Percentiles rank a stretch among this genome's conserved stretches.
phyloP scores from a whole-genome alignment of 805 yeast species.

The Cyberlindnera meyerae region DNA sequence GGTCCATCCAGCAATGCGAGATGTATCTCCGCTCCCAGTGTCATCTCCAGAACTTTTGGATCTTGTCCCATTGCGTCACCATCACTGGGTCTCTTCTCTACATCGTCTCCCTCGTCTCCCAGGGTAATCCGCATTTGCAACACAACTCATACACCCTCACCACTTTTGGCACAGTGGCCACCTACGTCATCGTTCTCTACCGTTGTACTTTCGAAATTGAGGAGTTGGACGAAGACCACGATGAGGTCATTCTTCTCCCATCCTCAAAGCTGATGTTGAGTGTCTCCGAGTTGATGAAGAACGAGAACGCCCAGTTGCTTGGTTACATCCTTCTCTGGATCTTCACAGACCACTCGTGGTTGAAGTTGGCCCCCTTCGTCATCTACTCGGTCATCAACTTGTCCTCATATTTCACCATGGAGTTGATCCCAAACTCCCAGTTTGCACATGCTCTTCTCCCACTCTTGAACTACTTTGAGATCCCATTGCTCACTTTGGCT shows the following conservation, averaged over 20 bases:
- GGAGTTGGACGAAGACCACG: slow-evolving; percentile 13
- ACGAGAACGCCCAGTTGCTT: slow-evolving; percentile 38
- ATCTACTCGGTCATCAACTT: slow-evolving; percentile 37
- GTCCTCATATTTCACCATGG: slow-evolving; percentile 29
- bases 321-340: slow-evolving; percentile 36
- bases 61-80: slow-evolving; percentile 20
- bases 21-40: slow-evolving; percentile 11
- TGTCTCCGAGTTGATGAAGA: slow-evolving; percentile 33
- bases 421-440: slow-evolving; percentile 29
- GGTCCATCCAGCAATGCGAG: slow-evolving; percentile 2
- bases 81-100: slow-evolving; percentile 16
- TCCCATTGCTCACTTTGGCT: slow-evolving; percentile 33
- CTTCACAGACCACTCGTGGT: slow-evolving; percentile 27
- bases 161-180: slow-evolving; percentile 18
- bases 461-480: slow-evolving; percentile 33
- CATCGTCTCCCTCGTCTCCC: slow-evolving; percentile 4
- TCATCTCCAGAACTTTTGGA: slow-evolving; percentile 23
- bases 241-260: slow-evolving; percentile 12
- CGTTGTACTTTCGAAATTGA: slow-evolving; percentile 20
- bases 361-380: slow-evolving; percentile 37
- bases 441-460: slow-evolving; percentile 33
- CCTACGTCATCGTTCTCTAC: slow-evolving; percentile 24
- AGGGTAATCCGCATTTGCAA: neutral
- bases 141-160: slow-evolving; percentile 15
- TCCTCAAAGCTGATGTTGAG: slow-evolving; percentile 22